Percentiles rank a stretch among this genome's conserved stretches.
These are phyloP conservation scores for Claviceps arundinis DNA, from an alignment of 2,329 filamentous ascomycete genomes.

Conservation along the genomic window DNA sequence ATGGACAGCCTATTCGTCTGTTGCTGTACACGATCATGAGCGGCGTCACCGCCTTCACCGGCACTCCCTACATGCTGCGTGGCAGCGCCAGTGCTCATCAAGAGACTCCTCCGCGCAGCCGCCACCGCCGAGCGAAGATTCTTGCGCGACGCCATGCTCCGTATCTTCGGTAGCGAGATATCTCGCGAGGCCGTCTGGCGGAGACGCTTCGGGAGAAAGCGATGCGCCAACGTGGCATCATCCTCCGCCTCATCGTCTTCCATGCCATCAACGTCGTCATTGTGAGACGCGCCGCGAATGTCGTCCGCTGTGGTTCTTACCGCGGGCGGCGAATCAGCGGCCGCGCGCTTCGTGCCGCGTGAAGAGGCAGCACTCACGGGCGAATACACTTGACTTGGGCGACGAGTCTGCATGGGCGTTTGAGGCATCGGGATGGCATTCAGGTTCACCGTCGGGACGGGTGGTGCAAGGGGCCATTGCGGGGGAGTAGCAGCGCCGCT, in stretches of 20 bases:
- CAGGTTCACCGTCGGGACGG: neutral
- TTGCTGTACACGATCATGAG: neutral
- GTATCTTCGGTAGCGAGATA: conserved; percentile 22
- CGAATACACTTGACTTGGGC: conserved; percentile 15
- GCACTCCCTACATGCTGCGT: neutral
- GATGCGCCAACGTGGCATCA: conserved; percentile 10
- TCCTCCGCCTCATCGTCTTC: conserved; percentile 8
- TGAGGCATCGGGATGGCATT: conserved; percentile 2
- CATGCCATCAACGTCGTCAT: neutral
- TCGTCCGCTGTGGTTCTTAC: conserved; percentile 6
- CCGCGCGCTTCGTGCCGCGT: conserved; percentile 38
- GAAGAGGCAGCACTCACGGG: conserved; percentile 21
- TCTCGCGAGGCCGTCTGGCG: conserved; percentile 36
- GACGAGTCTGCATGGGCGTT: conserved; percentile 6
- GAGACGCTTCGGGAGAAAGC: conserved; percentile 27
- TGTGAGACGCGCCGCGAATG: too few relatives aligned
- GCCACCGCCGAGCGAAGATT: conserved; percentile 2
- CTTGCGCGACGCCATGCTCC: conserved; percentile 14
- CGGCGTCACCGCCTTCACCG: neutral
- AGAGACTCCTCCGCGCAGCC: neutral
- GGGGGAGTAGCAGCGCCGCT: conserved; percentile 9
- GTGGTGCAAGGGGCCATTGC: conserved; percentile 15
- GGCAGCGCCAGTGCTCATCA: neutral
- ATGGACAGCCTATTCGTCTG: conserved; percentile 10
- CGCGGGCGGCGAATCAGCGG: conserved; percentile 22